phyloP scores from a whole-genome alignment of 306 rosid species.

The Dalbergia cochinchinensis region DNA sequence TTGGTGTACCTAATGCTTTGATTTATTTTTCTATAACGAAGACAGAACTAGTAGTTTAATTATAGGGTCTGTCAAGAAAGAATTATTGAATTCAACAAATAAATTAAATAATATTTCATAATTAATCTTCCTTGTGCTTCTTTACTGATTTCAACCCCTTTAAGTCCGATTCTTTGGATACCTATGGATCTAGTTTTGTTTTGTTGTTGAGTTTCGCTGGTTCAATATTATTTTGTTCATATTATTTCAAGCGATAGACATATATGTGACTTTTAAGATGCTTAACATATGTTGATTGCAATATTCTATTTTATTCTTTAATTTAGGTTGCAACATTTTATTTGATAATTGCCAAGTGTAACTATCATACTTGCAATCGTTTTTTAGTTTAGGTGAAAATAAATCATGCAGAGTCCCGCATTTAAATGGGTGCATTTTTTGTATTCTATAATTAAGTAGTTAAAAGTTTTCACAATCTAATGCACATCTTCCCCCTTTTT shows the following conservation, averaged over 20 bases:
- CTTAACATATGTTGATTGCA: too few species aligned
- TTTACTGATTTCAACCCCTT: background rate
- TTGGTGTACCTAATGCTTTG: background rate
- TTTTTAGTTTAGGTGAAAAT: too few species aligned
- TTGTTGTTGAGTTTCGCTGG: background rate
- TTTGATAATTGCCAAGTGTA: too few species aligned
- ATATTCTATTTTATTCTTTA: too few species aligned
- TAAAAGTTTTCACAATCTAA: too few species aligned
- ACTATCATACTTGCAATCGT: too few species aligned
- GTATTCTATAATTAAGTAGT: too few species aligned
- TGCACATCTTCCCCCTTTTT: background rate
- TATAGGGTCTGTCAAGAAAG: background rate
- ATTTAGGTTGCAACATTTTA: too few species aligned
- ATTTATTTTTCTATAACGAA: background rate
- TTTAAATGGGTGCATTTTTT: too few species aligned
- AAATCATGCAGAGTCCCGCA: too few species aligned
- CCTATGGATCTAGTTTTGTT: background rate
- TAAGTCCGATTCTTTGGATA: background rate
- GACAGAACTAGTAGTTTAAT: background rate
- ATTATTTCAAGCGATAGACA: background rate
- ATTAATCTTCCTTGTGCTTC: background rate
- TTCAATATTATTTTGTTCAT: background rate
- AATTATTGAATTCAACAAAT: slow-evolving; percentile 7
- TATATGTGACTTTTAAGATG: too few species aligned
- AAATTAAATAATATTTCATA: background rate